These are phyloP conservation scores for Cucurbita moschata DNA, from an alignment of 306 rosid species.

Conservation along the genomic window DNA sequence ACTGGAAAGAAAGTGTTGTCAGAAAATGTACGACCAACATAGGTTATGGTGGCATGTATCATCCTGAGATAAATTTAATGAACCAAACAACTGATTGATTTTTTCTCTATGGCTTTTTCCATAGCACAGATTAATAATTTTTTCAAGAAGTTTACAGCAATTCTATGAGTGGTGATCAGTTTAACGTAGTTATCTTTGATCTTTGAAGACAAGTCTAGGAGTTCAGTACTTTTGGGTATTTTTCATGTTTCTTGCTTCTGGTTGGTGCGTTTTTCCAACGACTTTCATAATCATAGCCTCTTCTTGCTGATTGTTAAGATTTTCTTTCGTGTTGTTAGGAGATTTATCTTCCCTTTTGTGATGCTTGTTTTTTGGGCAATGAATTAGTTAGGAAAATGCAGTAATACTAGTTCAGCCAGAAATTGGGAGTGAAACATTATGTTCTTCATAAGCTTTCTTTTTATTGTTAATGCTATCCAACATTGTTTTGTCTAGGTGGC, in stretches of 20 bases:
- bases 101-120: no score
- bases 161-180: no score
- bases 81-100: no score
- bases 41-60: no score
- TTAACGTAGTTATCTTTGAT: no score
- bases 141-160: no score
- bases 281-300: neutral
- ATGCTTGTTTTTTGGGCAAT: neutral
- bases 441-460: neutral
- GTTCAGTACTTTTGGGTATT: neutral
- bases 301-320: neutral
- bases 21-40: no score
- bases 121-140: no score
- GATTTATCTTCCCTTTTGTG: neutral
- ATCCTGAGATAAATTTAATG: no score
- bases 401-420: neutral
- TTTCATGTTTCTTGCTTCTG: neutral
- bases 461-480: neutral
- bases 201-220: no score
- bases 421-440: neutral
- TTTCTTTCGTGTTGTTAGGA: neutral
- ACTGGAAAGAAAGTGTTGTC: no score
- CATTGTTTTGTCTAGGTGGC: conserved; percentile 46
- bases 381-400: neutral
- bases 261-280: neutral